Conservation (phyloP, 176 grass and related monocot species). For the barley (Hordeum vulgare) region DNA sequence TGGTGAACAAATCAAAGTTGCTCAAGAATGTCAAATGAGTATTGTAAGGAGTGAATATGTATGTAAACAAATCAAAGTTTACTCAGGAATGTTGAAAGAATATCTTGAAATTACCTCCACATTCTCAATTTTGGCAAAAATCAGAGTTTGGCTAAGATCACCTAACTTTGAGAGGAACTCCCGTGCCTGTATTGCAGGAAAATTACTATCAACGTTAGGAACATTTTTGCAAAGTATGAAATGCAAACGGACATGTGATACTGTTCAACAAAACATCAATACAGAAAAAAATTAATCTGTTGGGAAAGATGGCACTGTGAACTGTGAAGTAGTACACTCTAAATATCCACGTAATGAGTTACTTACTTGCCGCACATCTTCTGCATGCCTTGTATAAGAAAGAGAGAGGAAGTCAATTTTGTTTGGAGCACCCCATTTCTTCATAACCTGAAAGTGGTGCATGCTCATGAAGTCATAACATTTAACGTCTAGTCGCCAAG, state of each 20-base stretch:
- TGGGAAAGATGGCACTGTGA: not conserved
- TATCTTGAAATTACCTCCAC: conserved; percentile 63
- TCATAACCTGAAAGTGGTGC: conserved; percentile 64
- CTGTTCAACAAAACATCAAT: not conserved
- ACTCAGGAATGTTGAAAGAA: not conserved
- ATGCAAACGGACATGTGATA: not conserved
- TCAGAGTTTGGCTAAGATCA: conserved; percentile 91
- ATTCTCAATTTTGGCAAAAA: conserved; percentile 99
- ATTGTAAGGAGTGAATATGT: conserved; percentile 3
- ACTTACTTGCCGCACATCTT: conserved; percentile 88
- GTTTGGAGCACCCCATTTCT: conserved; percentile 86
- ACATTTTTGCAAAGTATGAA: not conserved
- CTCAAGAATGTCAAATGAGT: not conserved
- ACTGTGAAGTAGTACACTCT: not conserved
- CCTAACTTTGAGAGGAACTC: conserved; percentile 80
- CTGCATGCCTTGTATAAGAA: conserved; percentile 91
- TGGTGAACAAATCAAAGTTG: not conserved
- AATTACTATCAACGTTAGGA: not conserved
- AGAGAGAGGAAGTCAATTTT: conserved; percentile 98
- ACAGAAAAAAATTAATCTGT: not conserved
- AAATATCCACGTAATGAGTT: conserved; percentile 1
- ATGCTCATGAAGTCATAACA: not conserved
- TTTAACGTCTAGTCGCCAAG: not conserved
- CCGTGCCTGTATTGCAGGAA: conserved; percentile 46
- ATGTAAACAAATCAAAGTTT: not conserved